A percentile compares a stretch with the other conserved stretches of the same genome.
These are phyloP conservation scores for Pugionium dolabratum DNA, from an alignment of 345 rosid genomes.

Conservation along the genomic window DNA sequence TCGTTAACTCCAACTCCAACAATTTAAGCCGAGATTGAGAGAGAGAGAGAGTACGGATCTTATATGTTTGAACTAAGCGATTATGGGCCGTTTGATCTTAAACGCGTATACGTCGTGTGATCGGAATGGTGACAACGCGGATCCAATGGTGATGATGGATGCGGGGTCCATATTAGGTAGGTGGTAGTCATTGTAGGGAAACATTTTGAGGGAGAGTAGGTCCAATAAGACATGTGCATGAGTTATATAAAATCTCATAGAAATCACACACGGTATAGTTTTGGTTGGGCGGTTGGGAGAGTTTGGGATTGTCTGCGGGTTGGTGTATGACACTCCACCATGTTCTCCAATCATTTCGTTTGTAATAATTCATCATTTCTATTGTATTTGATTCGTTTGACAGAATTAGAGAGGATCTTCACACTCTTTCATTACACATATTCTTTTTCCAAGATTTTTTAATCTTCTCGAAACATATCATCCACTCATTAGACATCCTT, in stretches of 20 bases:
- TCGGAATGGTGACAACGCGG: conserved; percentile 16
- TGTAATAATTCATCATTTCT: too few species aligned
- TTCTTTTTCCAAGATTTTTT: too few species aligned
- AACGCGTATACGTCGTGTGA: conserved; percentile 23
- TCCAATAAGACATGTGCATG: conserved; percentile 43
- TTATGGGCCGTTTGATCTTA: conserved; percentile 33
- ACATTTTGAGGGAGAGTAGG: conserved; percentile 38
- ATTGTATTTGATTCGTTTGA: too few species aligned
- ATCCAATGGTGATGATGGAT: conserved; percentile 37
- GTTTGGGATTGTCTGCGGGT: background rate
- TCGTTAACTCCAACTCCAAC: conserved; percentile 30
- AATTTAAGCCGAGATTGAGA: conserved; percentile 5
- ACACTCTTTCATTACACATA: too few species aligned
- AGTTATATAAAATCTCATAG: conserved; percentile 34
- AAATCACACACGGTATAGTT: conserved; percentile 37
- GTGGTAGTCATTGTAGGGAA: conserved; percentile 41
- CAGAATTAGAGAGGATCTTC: too few species aligned
- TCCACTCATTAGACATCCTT: too few species aligned
- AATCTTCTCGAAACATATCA: too few species aligned
- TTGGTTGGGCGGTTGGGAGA: conserved; percentile 42
- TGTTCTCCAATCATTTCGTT: too few species aligned
- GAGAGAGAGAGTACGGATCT: conserved; percentile 26
- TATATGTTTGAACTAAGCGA: background rate
- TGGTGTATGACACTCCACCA: too few species aligned
- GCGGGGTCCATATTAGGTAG: conserved; percentile 43